Conservation (phyloP, 2,329 filamentous ascomycete genomes). For the Arthrocladium fulminans region DNA sequence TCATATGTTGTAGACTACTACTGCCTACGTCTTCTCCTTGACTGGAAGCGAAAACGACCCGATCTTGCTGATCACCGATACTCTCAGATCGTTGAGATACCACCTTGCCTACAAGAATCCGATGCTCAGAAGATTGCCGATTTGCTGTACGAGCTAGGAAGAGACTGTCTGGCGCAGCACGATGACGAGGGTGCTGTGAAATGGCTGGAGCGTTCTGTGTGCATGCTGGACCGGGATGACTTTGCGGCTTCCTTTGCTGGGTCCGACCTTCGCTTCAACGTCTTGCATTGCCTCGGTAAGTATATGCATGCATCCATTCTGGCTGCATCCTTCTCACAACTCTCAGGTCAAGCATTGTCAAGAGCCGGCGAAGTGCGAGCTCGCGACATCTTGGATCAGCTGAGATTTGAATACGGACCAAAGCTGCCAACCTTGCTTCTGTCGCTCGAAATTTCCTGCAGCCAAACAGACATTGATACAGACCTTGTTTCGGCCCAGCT, state of each 20-base stretch:
- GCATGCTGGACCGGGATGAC: slow-evolving; percentile 50
- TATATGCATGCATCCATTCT: slow-evolving; percentile 24
- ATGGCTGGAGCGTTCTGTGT: slow-evolving; percentile 65
- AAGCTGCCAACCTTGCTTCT: slow-evolving; percentile 59
- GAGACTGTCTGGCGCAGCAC: slow-evolving; percentile 44
- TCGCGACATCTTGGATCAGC: background rate
- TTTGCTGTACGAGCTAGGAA: slow-evolving; percentile 64
- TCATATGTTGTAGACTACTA: background rate
- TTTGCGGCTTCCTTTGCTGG: slow-evolving; percentile 51
- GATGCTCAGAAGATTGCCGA: slow-evolving; percentile 56
- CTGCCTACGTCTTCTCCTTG: slow-evolving; percentile 21
- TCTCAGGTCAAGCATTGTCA: slow-evolving; percentile 23
- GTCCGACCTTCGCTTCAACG: slow-evolving; percentile 55
- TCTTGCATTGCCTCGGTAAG: slow-evolving; percentile 56
- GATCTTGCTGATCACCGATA: slow-evolving; percentile 76
- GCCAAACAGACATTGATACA: slow-evolving; percentile 28
- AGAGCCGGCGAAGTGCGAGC: background rate
- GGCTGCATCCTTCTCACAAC: background rate
- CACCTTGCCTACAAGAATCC: slow-evolving; percentile 36
- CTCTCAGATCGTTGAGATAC: slow-evolving; percentile 42
- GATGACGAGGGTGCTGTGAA: slow-evolving; percentile 50
- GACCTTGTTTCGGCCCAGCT: slow-evolving; percentile 37
- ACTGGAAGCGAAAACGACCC: slow-evolving; percentile 63
- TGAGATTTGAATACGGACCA: slow-evolving; percentile 45
- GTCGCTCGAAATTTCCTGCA: slow-evolving; percentile 55